Base-by-base conservation (phyloP, 148 eudicot species). In the Camellia lanceoleosa region DNA sequence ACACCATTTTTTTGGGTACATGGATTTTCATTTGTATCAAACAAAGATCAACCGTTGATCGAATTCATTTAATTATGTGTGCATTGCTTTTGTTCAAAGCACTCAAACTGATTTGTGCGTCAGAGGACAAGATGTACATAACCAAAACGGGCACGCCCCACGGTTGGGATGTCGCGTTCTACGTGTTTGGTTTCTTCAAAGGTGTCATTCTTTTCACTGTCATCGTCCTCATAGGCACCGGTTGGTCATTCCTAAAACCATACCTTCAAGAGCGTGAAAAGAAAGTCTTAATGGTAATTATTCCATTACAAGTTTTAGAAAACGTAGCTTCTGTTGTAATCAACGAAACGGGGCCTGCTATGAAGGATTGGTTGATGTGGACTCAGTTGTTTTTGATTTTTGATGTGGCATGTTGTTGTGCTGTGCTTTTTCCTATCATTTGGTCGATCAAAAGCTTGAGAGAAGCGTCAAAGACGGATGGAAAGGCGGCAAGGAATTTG, bases 231-330 rank as follows among this genome's bases (percentile, higher is more conserved):
- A 87, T 87, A 1, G 87, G 89, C 7, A 87, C 87, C 6, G 89
- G 89, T 23, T 87, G 89, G 87, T 87, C 89, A 3, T 62, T 87
- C 82, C 58, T 87, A 60, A 87, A 85, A 67, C 89, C 89, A 0
- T 87, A 77, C 52, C 72, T 87, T 1, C 89, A 87, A 38, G 89
- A 87, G 3, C 47, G 82, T 0, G 89, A 87, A 19, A 87, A 87
- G 77, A 82, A 80, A 76, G 77, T 84, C 0, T 30, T 87, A 46
- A 84, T 82, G 85, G 64, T 76, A 5, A 79, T 84, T 14, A 87
- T 87, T 10, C 86, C 87, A 14, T 42, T 87, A 5, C 89, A 87
- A 44, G 86, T 87, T 5, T 7, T 83, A 13, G 88, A 67, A 13
- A 86, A 86, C 49, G 20, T 86, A 8, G 84, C 84, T 7, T 46